Percentiles rank a stretch among this genome's conserved stretches.
Conservation (phyloP, 305 asterid species). For the Fraxinus dipetala region DNA sequence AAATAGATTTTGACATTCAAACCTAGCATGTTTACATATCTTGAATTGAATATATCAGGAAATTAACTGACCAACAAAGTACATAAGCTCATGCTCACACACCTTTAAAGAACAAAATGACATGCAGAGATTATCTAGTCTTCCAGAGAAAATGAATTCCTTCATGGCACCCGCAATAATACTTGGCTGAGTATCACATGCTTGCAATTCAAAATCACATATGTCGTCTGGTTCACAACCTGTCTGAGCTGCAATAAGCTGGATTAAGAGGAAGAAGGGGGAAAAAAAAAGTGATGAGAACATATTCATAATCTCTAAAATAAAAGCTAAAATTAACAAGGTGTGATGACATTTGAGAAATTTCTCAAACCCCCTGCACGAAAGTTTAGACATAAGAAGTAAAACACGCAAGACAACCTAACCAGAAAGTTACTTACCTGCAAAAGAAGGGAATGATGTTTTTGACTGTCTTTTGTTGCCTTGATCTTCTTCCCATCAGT, state of each 20-base stretch:
- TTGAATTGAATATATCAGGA: not conserved
- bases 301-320: not conserved
- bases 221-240: conserved; percentile 78
- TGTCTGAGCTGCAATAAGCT: conserved; percentile 61
- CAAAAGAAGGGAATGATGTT: conserved; percentile 84
- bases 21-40: not conserved
- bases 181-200: conserved; percentile 92
- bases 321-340: conserved; percentile 4
- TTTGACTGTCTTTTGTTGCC: conserved; percentile 34
- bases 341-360: not conserved
- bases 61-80: not conserved
- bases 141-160: conserved; percentile 90
- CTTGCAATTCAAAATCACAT: conserved; percentile 94
- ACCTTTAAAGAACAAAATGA: conserved; percentile 94
- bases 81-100: not conserved
- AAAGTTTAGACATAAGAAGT: not conserved
- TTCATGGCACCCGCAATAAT: conserved; percentile 79
- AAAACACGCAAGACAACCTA: conserved; percentile 10
- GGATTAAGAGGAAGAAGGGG: conserved; percentile 22
- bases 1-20: not conserved
- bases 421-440: conserved; percentile 38
- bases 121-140: conserved; percentile 95
- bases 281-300: conserved; percentile 11
- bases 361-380: not conserved
- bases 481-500: conserved; percentile 38